Evolutionary conservation across 2,329 filamentous ascomycete species (phyloP).

Genomic region (Penicillium oxalicum): DNA sequence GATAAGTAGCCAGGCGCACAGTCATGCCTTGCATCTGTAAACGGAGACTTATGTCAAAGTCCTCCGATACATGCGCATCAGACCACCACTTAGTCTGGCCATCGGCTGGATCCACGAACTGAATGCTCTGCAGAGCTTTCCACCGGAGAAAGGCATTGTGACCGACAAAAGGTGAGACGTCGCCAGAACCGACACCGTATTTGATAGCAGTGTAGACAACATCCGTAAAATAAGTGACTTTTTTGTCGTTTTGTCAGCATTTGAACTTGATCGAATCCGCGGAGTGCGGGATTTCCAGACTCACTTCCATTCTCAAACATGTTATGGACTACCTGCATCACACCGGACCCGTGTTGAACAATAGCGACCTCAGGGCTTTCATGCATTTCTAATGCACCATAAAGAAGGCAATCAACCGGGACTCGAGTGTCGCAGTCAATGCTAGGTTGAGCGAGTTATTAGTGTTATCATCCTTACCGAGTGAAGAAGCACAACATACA

Average conservation of each 20-base stretch:
- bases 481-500: conserved; percentile 27
- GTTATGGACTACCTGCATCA: conserved; percentile 68
- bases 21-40: conserved; percentile 63
- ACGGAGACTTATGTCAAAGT: conserved; percentile 69
- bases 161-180: conserved; percentile 69
- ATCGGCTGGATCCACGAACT: conserved; percentile 38
- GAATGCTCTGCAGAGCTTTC: conserved; percentile 29
- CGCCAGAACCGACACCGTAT: conserved; percentile 64
- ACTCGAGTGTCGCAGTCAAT: conserved; percentile 66
- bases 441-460: neutral
- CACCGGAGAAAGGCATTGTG: conserved; percentile 72
- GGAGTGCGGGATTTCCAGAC: neutral
- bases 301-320: conserved; percentile 65
- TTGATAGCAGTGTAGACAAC: conserved; percentile 69
- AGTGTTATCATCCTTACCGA: neutral
- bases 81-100: conserved; percentile 66
- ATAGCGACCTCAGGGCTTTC: conserved; percentile 64
- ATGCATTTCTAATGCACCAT: conserved; percentile 67
- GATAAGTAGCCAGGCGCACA: conserved; percentile 64
- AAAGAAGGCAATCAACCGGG: conserved; percentile 60
- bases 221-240: conserved; percentile 70
- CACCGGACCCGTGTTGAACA: conserved; percentile 65
- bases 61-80: conserved; percentile 68
- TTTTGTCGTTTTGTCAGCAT: neutral
- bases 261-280: too few relatives aligned